Base-by-base conservation (phyloP, 1,284 basidiomycete genomes). In the Ustilago xerochloae region DNA sequence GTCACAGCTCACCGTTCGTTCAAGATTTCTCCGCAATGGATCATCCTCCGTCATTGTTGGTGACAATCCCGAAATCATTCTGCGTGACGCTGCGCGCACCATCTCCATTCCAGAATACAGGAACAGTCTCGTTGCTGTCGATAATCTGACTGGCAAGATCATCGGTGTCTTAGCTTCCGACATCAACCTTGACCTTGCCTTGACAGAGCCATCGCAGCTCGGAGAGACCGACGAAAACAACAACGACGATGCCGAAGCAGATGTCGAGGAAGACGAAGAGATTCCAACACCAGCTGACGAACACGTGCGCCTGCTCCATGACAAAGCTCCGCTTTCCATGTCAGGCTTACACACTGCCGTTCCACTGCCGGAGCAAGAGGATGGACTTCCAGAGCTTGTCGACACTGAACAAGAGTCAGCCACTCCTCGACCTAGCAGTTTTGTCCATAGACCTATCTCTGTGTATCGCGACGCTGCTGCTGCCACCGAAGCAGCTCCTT, bases 51-150 rank as follows among this genome's bases (percentile, higher is more conserved):
- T 63, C 32, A 28, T 32, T 6, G 55, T 55, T 20, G 55, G 51
- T 18, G 45, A 63, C 41, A 20, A 26, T 20, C 66, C 60, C 7
- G 46, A 57, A 22, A 41, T 56, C 24, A 36, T 47, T 20, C 38
- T 55, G 8, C 56, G 56, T 32, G 36, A 41, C 20, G 26, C 55
- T 20, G 26, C 16, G 16, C 54, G 53, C 29, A 16, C 55, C 0
- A 32, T 41, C 18, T 22, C 39, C 8, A 49, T 39, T 30, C 36
- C 58, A 24, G 51, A 64, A n/a, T 78, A 75, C 29, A 59, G 76
- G 12, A 72, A 78, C 59, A 70, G 63, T 59, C 55, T 80, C 12
- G 72, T 80, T 6, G 77, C 77, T 10, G 63, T 80, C 30, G 79
- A 80, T 53, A 74, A 79, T 29, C 58, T 73, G 35, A 79, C 75